These are phyloP conservation scores for Phytopythium montanum DNA, from an alignment of 352 stramenopile genomes.

Conservation along the genomic window DNA sequence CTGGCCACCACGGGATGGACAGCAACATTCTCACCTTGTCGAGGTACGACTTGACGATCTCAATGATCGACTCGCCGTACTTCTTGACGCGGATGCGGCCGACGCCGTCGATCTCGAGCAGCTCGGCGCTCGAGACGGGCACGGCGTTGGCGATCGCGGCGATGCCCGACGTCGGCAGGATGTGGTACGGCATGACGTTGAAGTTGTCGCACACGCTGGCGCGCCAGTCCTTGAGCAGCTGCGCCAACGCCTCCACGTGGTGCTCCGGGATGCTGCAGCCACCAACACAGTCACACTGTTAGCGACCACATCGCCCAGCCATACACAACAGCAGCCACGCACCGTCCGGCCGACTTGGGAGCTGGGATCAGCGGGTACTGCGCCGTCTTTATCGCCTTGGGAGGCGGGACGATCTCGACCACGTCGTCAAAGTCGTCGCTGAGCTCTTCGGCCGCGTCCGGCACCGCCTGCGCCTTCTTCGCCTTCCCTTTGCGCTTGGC, in stretches of 20 bases:
- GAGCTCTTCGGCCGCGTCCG: slow-evolving; percentile 51
- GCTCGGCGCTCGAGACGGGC: slow-evolving; percentile 66
- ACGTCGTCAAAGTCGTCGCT: slow-evolving; percentile 57
- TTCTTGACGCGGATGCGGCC: slow-evolving; percentile 84
- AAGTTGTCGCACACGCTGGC: slow-evolving; percentile 83
- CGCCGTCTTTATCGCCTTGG: slow-evolving; percentile 10
- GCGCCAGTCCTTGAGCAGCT: slow-evolving; percentile 85
- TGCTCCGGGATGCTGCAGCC: slow-evolving; percentile 51
- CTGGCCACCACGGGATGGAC: not conserved
- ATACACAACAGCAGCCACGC: slow-evolving; percentile 7
- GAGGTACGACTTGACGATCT: slow-evolving; percentile 78
- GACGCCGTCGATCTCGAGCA: slow-evolving; percentile 80
- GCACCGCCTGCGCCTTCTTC: slow-evolving; percentile 25
- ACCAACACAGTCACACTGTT: not conserved
- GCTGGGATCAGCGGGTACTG: slow-evolving; percentile 55
- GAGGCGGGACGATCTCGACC: slow-evolving; percentile 20
- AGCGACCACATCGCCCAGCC: not conserved
- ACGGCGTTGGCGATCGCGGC: slow-evolving; percentile 77
- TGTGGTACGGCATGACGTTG: slow-evolving; percentile 88
- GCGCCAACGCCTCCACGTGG: slow-evolving; percentile 68
- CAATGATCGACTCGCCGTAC: slow-evolving; percentile 79
- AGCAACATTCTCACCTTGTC: slow-evolving; percentile 45
- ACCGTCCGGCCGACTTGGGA: slow-evolving; percentile 45
- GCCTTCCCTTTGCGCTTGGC: slow-evolving; percentile 31
- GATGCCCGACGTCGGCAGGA: slow-evolving; percentile 77